These are phyloP conservation scores for Populus trichocarpa DNA, from an alignment of 441 rosid species.

Conservation along the genomic window DNA sequence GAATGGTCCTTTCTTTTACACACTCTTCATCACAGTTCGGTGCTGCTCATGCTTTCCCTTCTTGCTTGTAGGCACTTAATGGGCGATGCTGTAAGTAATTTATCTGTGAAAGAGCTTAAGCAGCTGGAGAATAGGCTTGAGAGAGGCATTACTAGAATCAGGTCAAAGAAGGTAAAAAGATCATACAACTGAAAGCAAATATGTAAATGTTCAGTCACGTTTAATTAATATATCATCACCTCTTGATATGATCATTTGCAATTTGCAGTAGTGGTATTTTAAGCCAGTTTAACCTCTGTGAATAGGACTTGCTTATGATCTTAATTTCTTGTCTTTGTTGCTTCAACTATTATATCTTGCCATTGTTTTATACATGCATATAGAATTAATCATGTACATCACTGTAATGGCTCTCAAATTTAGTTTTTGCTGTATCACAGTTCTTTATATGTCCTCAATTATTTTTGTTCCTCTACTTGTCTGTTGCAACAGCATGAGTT, in stretches of 20 bases:
- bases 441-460: background rate
- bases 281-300: background rate
- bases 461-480: slow-evolving; percentile 16
- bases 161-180: slow-evolving; percentile 80
- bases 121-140: slow-evolving; percentile 95
- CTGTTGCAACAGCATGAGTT: slow-evolving; percentile 69
- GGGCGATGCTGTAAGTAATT: slow-evolving; percentile 84
- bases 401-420: too few species aligned
- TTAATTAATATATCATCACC: background rate
- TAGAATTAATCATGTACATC: background rate
- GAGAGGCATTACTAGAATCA: slow-evolving; percentile 83
- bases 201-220: background rate
- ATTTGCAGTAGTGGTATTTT: background rate
- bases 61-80: slow-evolving; percentile 67
- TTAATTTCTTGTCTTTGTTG: background rate
- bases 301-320: background rate
- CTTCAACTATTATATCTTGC: background rate
- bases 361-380: background rate
- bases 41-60: background rate
- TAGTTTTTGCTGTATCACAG: background rate
- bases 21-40: background rate
- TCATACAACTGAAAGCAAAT: background rate
- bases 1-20: background rate
- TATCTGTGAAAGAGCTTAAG: slow-evolving; percentile 88
- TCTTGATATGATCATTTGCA: background rate